A percentile compares a stretch with the other conserved stretches of the same genome.
These are phyloP conservation scores for Cyclocybe cylindracea DNA, from an alignment of 768 basidiomycete species.

Conservation along the genomic window DNA sequence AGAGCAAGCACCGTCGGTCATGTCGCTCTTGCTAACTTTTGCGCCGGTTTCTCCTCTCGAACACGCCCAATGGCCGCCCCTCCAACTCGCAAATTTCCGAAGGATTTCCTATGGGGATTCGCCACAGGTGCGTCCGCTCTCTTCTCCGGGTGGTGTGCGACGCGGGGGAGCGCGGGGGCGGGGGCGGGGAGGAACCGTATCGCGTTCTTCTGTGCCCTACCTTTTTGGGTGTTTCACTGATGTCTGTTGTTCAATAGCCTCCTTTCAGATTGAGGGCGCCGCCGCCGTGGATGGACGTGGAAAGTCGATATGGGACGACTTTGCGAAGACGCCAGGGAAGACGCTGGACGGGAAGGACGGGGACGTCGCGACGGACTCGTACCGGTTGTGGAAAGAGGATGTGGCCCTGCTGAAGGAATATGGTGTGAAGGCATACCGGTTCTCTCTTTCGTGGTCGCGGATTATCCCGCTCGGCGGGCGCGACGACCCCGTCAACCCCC, in stretches of 20 bases:
- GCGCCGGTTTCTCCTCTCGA: constrained; percentile 21
- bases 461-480: constrained; percentile 75
- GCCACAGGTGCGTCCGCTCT: constrained; percentile 53
- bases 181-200: not conserved
- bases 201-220: not conserved
- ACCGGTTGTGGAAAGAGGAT: constrained; percentile 69
- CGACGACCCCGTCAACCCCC: constrained; percentile 70
- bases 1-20: constrained; percentile 28
- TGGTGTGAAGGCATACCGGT: constrained; percentile 73
- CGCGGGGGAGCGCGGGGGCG: not conserved
- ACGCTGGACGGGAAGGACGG: constrained; percentile 68
- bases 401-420: constrained; percentile 60
- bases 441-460: constrained; percentile 76
- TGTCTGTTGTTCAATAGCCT: constrained; percentile 36
- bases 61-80: constrained; percentile 30
- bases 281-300: constrained; percentile 59
- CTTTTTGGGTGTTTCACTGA: constrained; percentile 5
- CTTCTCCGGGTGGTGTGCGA: constrained; percentile 3
- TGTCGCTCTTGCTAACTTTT: constrained; percentile 29
- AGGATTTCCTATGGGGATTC: constrained; percentile 71
- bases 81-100: constrained; percentile 44
- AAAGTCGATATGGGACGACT: constrained; percentile 77
- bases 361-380: constrained; percentile 73
- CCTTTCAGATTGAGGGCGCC: constrained; percentile 78
- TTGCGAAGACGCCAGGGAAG: constrained; percentile 64